Conservation (phyloP, 129 eudicot genomes). For the Flaveria ramosissima region DNA sequence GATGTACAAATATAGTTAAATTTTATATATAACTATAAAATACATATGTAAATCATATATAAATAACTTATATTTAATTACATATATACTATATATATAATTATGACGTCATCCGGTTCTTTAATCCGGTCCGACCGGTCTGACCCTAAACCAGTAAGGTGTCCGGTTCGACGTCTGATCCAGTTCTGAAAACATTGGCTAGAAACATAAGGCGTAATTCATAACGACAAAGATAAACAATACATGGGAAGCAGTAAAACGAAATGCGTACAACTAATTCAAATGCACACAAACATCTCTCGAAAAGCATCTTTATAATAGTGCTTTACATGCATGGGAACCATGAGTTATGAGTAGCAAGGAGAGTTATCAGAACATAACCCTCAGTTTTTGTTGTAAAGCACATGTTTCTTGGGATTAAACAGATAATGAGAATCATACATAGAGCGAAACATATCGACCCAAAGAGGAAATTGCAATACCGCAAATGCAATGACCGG, state of each 20-base stretch:
- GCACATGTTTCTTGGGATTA: slow-evolving; percentile 14
- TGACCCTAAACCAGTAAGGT: too few relatives aligned
- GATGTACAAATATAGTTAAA: too few relatives aligned
- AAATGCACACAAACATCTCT: not conserved
- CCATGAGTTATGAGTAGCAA: not conserved
- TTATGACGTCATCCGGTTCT: too few relatives aligned
- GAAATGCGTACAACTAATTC: not conserved
- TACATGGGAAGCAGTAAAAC: not conserved
- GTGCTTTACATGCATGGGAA: not conserved
- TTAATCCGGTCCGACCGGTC: too few relatives aligned
- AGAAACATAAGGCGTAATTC: too few relatives aligned
- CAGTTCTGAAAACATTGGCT: too few relatives aligned
- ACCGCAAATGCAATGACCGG: slow-evolving; percentile 11
- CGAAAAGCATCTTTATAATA: not conserved
- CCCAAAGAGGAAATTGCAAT: slow-evolving; percentile 13
- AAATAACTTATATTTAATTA: too few relatives aligned
- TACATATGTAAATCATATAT: too few relatives aligned
- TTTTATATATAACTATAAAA: too few relatives aligned
- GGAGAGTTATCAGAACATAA: not conserved
- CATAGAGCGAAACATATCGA: slow-evolving; percentile 18
- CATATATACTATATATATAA: too few relatives aligned
- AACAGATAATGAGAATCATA: slow-evolving; percentile 18
- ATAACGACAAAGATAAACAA: too few relatives aligned
- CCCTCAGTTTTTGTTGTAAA: not conserved
- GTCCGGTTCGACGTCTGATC: too few relatives aligned